Conservation (phyloP, 441 rosid genomes). For the Adansonia madagascariensis region DNA sequence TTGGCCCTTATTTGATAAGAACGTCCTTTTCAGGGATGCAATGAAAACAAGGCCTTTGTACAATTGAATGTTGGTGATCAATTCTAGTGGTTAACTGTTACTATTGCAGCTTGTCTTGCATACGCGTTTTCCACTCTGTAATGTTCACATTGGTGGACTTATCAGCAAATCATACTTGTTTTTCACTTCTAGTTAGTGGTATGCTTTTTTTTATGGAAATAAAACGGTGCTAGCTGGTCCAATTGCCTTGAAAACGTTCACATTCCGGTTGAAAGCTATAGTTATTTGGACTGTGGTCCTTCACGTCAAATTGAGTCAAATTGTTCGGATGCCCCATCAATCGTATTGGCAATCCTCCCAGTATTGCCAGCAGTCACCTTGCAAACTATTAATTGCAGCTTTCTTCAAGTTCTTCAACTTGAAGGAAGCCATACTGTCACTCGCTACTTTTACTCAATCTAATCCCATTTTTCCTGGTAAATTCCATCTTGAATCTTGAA, state of each 20-base stretch:
- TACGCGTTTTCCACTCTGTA: neutral
- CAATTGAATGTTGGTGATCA: neutral
- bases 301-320: slow-evolving; percentile 21
- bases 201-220: neutral
- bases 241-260: slow-evolving; percentile 15
- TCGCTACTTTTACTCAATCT: slow-evolving; percentile 40
- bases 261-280: slow-evolving; percentile 41
- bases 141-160: neutral
- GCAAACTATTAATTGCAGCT: slow-evolving; percentile 46
- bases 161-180: neutral
- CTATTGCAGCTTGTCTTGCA: slow-evolving; percentile 12
- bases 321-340: slow-evolving; percentile 30
- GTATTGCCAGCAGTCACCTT: slow-evolving; percentile 38
- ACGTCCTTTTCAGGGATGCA: slow-evolving; percentile 2
- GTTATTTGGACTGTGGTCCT: slow-evolving; percentile 33
- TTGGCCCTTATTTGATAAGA: neutral
- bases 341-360: slow-evolving; percentile 30
- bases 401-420: slow-evolving; percentile 36
- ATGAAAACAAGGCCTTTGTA: neutral
- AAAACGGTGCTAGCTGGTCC: neutral
- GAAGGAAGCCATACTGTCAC: slow-evolving; percentile 31
- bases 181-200: neutral
- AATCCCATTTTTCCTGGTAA: slow-evolving; percentile 38
- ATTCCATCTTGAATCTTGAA: slow-evolving; percentile 40
- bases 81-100: slow-evolving; percentile 8